Evolutionary conservation across 306 rosid genomes (phyloP), one percentile per base, ranked within the genome.

Genomic region (Castanea crenata): DNA sequence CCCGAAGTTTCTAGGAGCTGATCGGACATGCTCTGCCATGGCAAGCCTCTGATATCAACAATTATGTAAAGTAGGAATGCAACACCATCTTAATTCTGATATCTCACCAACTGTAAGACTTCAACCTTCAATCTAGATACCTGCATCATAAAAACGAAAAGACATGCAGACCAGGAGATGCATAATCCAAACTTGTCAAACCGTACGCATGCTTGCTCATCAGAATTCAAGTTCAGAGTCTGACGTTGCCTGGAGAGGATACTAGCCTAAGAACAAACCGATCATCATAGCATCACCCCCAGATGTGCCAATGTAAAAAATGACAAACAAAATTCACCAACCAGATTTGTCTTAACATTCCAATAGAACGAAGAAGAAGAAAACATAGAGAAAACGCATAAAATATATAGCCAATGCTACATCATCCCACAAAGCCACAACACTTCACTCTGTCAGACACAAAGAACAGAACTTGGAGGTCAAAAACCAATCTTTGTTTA

Each of bases 361-460:
- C 54, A 70, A 77, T 74, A 62, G 38, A 41, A 63, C n/a, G 49
- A 34, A 74, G 67, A 84, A 70, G 54, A 78, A 29, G 44, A 63
- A 61, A 44, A 8, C 29, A 41, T 1, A 35, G 55, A 5, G 44
- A 55, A 77, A 65, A 61, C 79, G 62, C 82, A 54, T 74, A 52
- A 59, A 21, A 74, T 41, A 79, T 55, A 69, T 69, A 25, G 76
- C 71, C 62, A 68, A 80, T 9, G 68, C 75, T 75, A 80, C 55
- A 46, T 18, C 78, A 75, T 46, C 70, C n/a, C 31, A 80, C 23
- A 11, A 55, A 16, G 74, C 62, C 31, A 80, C 29, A 14, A 55
- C 21, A 76, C 61, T 71, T 74, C 76, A 81, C 96, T 89, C 91
- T 88, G 90, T 74, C 80, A 82, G 82, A 74, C 84, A 81, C 46